Percentiles rank a stretch among this genome's conserved stretches.
These are phyloP conservation scores for Penicillium egyptiacum DNA, from an alignment of 495 filamentous ascomycete species.

Conservation along the genomic window DNA sequence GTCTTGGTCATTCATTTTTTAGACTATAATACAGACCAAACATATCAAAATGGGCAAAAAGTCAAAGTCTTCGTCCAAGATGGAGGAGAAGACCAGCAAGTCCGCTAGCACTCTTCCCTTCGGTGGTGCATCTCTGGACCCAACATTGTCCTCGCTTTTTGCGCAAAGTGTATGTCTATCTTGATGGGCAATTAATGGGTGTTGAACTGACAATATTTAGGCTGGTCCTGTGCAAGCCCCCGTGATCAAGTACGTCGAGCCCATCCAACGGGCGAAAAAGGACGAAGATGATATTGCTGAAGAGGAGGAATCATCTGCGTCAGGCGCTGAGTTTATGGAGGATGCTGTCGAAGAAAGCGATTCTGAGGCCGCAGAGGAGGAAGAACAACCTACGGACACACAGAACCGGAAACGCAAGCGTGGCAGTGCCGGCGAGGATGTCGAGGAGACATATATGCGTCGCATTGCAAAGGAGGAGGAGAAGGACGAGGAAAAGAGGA, in stretches of 20 bases:
- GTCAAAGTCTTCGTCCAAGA: constrained; percentile 37
- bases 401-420: constrained; percentile 76
- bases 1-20: background rate
- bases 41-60: constrained; percentile 43
- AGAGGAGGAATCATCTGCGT: constrained; percentile 42
- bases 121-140: constrained; percentile 59
- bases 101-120: constrained; percentile 33
- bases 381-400: constrained; percentile 39
- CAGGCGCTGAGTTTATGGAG: constrained; percentile 46
- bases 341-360: constrained; percentile 43
- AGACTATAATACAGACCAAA: background rate
- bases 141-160: constrained; percentile 76
- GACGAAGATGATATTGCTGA: constrained; percentile 39
- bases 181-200: constrained; percentile 17
- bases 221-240: constrained; percentile 66
- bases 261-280: constrained; percentile 25
- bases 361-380: constrained; percentile 34
- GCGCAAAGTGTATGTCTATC: constrained; percentile 66
- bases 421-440: constrained; percentile 64
- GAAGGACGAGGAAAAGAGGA: constrained; percentile 47
- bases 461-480: constrained; percentile 62
- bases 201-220: constrained; percentile 40
- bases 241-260: constrained; percentile 46
- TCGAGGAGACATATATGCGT: constrained; percentile 80
- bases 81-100: constrained; percentile 19